Base-by-base conservation (phyloP, 805 yeast species). In the Dipodascopsis uninucleata region DNA sequence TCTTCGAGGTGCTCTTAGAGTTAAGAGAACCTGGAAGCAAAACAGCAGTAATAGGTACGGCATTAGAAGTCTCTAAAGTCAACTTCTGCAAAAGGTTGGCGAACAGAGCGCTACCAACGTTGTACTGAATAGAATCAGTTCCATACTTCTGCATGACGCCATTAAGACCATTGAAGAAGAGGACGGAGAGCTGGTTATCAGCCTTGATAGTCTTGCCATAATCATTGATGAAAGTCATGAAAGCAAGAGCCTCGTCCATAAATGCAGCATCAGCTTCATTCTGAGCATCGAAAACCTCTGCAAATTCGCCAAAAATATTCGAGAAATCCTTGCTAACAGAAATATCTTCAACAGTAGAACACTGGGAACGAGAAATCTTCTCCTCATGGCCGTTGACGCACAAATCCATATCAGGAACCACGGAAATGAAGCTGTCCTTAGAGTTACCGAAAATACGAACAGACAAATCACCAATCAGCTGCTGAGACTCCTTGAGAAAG, bases 241-340 rank as follows among this genome's bases (percentile, higher is more conserved):
- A 36, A 17, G 55, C 55, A 34, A 50, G 49, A 18, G 48, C 49
- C 49, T 50, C 55, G 31, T 52, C 54, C 55, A 50, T 50, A 49
- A 50, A 43, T 23, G 46, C 49, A 17, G 43, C 44, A 14, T 50
- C 55, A 39, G 43, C 49, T n/a, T 43, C 20, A 34, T 29, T 32
- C 28, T 28, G 36, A 36, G 53, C 55, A 31, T 43, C 52, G 38
- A 48, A 50, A 18, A 40, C 36, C 23, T 31, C 32, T 14, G 41
- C 46, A 36, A 39, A 41, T 26, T 47, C 52, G 32, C 52, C 54
- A 39, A 49, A 38, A n/a, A 28, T 41, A 34, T 28, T 38, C 28
- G 26, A 33, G 35, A 50, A 50, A 47, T 46, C 51, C 18, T 26
- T 12, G 34, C 25, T 20, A 37, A 51, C 26, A 45, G 38, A 43